Evolutionary conservation across 345 rosid species (phyloP), one percentile per base, ranked within the genome.

Genomic region (Eutrema heterophyllum): DNA sequence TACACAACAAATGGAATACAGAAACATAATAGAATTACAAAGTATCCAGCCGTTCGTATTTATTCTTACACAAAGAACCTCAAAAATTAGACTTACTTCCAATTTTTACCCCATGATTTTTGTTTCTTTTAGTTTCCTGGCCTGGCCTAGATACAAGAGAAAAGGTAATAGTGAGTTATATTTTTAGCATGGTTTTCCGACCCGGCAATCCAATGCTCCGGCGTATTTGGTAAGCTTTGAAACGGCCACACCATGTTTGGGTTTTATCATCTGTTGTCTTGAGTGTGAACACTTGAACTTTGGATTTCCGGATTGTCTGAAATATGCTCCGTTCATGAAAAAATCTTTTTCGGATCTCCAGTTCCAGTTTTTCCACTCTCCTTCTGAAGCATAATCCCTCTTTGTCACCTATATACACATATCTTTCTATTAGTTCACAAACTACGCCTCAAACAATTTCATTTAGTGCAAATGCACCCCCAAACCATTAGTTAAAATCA

Each of bases 291-390:
- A 40, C n/a, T 26, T 68, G 51, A n/a, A 66, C 4, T 43, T 38
- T 18, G 76, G 87, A 6, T 73, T 85, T 8, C 91, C 89, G 0
- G 87, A 86, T 40, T 83, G 78, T 70, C 80, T 75, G 44, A 84
- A 88, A 50, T 48, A 73, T 1, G 97, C 97, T 48, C 81, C 84
- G 54, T 90, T 88, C 74, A 85, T 73, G 81, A 88, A 60, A 2
- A 73, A 0, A 41, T 90, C 97, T 48, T 83, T 84, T 13, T 86
- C 87, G 1, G 94, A 88, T 78, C 78, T 80, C 94, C 94, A 90
- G 14, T 74, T 72, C 97, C 97, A 88, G 1, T 82, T 63, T 60
- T 57, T 85, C 93, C 93, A 90, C n/a, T 78, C 84, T 0, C 54
- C 53, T 27, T 79, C 81, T 0, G 75, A 0, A 4, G 90, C 84